phyloP scores from a whole-genome alignment of 2,329 filamentous ascomycete species.

The Pestalotiopsis sp. region DNA sequence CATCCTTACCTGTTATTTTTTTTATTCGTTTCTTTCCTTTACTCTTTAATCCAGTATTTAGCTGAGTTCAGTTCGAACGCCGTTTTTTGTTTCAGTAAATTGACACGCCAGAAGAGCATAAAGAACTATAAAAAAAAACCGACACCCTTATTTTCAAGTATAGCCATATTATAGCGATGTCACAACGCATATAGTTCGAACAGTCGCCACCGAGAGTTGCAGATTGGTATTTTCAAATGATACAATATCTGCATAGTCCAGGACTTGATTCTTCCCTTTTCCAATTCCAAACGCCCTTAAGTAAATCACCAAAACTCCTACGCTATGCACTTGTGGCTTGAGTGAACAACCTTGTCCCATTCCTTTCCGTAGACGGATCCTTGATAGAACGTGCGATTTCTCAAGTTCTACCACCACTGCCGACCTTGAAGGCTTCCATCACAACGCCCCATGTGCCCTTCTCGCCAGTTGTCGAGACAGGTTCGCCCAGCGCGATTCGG shows the following conservation, averaged over 20 bases:
- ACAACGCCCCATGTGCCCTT: constrained; percentile 52
- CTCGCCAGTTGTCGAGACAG: constrained; percentile 38
- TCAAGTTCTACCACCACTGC: constrained; percentile 34
- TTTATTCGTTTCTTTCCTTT: neutral
- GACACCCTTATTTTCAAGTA: too few species aligned
- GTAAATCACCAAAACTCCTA: constrained; percentile 22
- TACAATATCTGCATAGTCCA: neutral
- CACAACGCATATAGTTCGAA: too few species aligned
- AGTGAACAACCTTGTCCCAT: neutral
- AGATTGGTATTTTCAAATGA: neutral
- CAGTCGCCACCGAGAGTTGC: neutral
- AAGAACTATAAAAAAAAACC: too few species aligned
- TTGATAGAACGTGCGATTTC: neutral
- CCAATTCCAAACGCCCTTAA: neutral
- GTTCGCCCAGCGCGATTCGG: constrained; percentile 66
- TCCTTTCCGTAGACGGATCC: neutral
- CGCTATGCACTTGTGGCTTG: constrained; percentile 25
- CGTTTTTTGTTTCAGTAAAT: neutral
- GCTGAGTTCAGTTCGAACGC: neutral
- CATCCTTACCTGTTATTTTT: neutral
- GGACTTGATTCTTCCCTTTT: neutral
- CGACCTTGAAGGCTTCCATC: constrained; percentile 52
- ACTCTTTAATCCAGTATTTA: neutral
- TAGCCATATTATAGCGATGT: too few species aligned
- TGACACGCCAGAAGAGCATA: too few species aligned